These are phyloP conservation scores for Botryotinia narcissicola DNA, from an alignment of 2,329 filamentous ascomycete genomes.

Conservation along the genomic window DNA sequence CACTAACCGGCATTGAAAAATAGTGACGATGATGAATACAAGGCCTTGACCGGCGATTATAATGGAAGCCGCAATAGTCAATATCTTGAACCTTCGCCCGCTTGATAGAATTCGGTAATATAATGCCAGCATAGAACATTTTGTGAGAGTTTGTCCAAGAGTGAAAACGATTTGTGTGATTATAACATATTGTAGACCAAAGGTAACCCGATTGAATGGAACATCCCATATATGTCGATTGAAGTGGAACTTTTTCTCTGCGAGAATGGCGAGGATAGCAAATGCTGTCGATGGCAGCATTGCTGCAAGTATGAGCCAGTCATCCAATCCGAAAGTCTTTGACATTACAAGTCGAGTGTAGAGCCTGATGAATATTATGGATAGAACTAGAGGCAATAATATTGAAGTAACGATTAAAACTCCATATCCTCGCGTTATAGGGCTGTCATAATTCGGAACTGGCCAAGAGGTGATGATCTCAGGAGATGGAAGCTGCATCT, in stretches of 20 bases:
- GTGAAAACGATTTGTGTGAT: slow-evolving; percentile 41
- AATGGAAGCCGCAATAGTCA: slow-evolving; percentile 34
- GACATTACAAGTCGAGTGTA: slow-evolving; percentile 48
- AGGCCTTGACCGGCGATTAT: slow-evolving; percentile 37
- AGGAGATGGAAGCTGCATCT: slow-evolving; percentile 18
- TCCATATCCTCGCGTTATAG: slow-evolving; percentile 44
- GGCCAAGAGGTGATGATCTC: slow-evolving; percentile 34
- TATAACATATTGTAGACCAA: slow-evolving; percentile 40
- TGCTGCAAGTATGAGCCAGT: slow-evolving; percentile 43
- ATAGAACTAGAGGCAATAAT: slow-evolving; percentile 41
- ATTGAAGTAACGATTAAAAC: slow-evolving; percentile 45
- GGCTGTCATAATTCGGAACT: slow-evolving; percentile 47
- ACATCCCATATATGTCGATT: slow-evolving; percentile 45
- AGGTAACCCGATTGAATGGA: slow-evolving; percentile 33
- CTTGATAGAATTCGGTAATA: slow-evolving; percentile 41
- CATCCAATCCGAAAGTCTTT: slow-evolving; percentile 48
- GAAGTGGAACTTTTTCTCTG: slow-evolving; percentile 39
- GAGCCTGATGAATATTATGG: slow-evolving; percentile 45
- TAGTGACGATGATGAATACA: slow-evolving; percentile 39
- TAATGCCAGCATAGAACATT: slow-evolving; percentile 39
- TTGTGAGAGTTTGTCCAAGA: slow-evolving; percentile 38
- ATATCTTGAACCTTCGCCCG: slow-evolving; percentile 36
- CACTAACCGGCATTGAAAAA: slow-evolving; percentile 44
- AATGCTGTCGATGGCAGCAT: slow-evolving; percentile 40
- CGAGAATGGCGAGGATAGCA: slow-evolving; percentile 38